Base-by-base conservation (phyloP, 495 filamentous ascomycete species). In the Xylaria castorea region DNA sequence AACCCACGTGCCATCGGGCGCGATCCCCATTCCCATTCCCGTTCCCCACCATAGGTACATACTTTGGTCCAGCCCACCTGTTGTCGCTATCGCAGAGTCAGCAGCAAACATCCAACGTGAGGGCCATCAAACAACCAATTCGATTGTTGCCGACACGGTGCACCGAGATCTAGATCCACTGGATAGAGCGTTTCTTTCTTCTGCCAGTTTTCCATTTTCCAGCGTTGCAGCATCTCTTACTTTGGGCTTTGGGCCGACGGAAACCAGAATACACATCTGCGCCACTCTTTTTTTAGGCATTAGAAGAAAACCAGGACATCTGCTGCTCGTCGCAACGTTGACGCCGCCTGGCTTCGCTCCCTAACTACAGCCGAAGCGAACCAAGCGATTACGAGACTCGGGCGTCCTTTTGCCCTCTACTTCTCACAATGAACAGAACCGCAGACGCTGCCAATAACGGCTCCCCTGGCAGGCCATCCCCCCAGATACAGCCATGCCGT, bases 401-500 rank as follows among this genome's bases (percentile, higher is more conserved):
- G 53, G 12, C 53, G 14, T 32, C 53, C 27, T 14, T 32, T 16
- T 32, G 42, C 51, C 5, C 25, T 16, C 60, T n/a, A 5, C 70
- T 30, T 51, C 36, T 2, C 8, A 67, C 70, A 38, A 85, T 85
- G 82, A 81, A 75, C 55, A 44, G 79, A 34, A 68, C 79, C n/a
- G 66, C 78, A 2, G 74, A 76, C 66, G 69, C 71, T 40, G 76
- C 75, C 71, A 78, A 72, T 60, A 76, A 75, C 50, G 76, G 73
- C 73, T 75, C 74, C 51, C 74, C 78, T 34, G 75, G 77, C 63
- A 66, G n/a, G 65, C 75, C 79, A 55, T 77, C 76, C 68, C 83
- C 85, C 2, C 81, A 83, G 72, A 80, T 89, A 74, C 87, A 89
- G 71, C 85, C 87, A 66, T 89, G 87, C 72, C 80, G 97, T 68